phyloP scores from a whole-genome alignment of 768 basidiomycete species.

The Tricholoma bakamatsutake region DNA sequence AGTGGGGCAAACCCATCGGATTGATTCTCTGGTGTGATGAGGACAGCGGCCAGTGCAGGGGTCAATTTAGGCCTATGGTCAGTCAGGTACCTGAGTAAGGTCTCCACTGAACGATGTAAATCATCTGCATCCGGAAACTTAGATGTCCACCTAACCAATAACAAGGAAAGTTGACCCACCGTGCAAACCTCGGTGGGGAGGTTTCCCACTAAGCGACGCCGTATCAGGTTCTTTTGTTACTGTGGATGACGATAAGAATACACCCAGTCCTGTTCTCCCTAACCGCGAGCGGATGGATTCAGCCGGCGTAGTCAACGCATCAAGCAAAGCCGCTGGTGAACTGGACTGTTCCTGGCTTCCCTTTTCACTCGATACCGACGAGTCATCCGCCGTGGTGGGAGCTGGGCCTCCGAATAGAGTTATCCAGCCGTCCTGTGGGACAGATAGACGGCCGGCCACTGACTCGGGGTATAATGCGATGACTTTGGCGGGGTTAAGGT shows the following conservation, averaged over 20 bases:
- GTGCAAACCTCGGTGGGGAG: conserved; percentile 25
- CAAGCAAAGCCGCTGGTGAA: conserved; percentile 26
- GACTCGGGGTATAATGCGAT: conserved; percentile 81
- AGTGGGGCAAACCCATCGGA: conserved; percentile 64
- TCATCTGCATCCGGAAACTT: conserved; percentile 38
- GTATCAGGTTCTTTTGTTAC: conserved; percentile 57
- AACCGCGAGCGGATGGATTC: conserved; percentile 44
- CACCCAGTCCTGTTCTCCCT: conserved; percentile 49
- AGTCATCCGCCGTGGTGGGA: conserved; percentile 21
- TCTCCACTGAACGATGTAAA: conserved; percentile 72
- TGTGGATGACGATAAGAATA: conserved; percentile 33
- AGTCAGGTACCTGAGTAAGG: conserved; percentile 80
- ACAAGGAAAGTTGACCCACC: conserved; percentile 20
- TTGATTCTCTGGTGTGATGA: conserved; percentile 60
- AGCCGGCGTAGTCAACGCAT: conserved; percentile 26
- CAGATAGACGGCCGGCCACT: conserved; percentile 73
- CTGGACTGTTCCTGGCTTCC: conserved; percentile 17
- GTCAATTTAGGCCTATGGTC: conserved; percentile 85
- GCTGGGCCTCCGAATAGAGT: conserved; percentile 75
- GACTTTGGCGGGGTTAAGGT: conserved; percentile 92
- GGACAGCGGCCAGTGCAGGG: conserved; percentile 65
- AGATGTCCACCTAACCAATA: not conserved
- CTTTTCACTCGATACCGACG: conserved; percentile 12
- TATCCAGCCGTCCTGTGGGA: conserved; percentile 71
- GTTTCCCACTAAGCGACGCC: conserved; percentile 39